These are phyloP conservation scores for Leishmania tropica DNA, from an alignment of 208 protist species.

Conservation along the genomic window DNA sequence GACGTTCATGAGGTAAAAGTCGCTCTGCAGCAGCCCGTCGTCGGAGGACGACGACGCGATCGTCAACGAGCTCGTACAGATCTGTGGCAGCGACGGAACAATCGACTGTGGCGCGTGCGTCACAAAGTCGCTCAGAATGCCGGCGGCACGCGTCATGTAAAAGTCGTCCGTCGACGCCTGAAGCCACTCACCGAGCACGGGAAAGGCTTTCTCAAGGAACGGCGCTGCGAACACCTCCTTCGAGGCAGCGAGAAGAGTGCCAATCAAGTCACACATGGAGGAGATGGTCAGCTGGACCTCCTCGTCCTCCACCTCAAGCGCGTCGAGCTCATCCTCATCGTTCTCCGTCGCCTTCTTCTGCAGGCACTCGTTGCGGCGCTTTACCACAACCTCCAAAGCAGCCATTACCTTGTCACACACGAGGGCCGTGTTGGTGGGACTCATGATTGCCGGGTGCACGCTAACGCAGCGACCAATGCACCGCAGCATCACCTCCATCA, in stretches of 20 bases:
- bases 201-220: conserved; percentile 68
- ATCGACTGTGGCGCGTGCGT: conserved; percentile 61
- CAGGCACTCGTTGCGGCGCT: conserved; percentile 52
- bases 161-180: conserved; percentile 65
- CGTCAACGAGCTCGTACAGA: conserved; percentile 46
- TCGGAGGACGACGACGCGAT: conserved; percentile 57
- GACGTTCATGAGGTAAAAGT: conserved; percentile 80
- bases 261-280: conserved; percentile 62
- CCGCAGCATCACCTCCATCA: conserved; percentile 66
- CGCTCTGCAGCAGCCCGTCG: conserved; percentile 60
- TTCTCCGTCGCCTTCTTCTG: conserved; percentile 61
- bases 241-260: conserved; percentile 65
- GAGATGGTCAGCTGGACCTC: conserved; percentile 68
- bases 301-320: conserved; percentile 71
- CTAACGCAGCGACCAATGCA: conserved; percentile 69
- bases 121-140: conserved; percentile 79
- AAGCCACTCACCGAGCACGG: conserved; percentile 64
- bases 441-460: conserved; percentile 56
- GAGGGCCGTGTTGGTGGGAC: conserved; percentile 43
- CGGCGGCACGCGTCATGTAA: conserved; percentile 57
- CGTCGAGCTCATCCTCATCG: conserved; percentile 89
- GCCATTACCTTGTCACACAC: conserved; percentile 77
- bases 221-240: conserved; percentile 69
- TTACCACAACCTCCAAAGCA: conserved; percentile 55
- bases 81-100: conserved; percentile 47